A percentile compares a stretch with the other conserved stretches of the same genome.
Evolutionary conservation across 2,329 filamentous ascomycete genomes (phyloP).

Genomic region (Teratosphaeria epicoccoides): DNA sequence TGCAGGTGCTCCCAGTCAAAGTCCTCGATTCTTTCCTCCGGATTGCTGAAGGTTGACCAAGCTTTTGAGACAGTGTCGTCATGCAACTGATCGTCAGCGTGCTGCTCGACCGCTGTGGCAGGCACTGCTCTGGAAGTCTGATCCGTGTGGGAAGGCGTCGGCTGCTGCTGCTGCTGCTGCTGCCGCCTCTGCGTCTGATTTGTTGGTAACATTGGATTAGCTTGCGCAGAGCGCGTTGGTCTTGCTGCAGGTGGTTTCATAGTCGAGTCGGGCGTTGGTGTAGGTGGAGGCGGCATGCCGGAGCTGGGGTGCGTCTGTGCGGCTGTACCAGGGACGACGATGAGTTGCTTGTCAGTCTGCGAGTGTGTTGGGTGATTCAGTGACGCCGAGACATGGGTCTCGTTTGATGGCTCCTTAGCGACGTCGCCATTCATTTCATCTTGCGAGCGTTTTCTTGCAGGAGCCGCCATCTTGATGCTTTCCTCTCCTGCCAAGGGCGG

Average conservation of each 20-base stretch:
- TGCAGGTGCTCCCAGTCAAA: slow-evolving; percentile 77
- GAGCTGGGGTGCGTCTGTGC: background rate
- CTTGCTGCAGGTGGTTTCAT: slow-evolving; percentile 1
- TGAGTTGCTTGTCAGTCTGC: background rate
- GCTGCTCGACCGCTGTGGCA: background rate
- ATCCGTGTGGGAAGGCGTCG: background rate
- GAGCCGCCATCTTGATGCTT: slow-evolving; percentile 2
- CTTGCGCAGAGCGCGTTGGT: slow-evolving; percentile 1
- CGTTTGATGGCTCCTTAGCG: background rate
- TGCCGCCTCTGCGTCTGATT: background rate
- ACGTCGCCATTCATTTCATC: slow-evolving; percentile 1
- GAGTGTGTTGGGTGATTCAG: background rate
- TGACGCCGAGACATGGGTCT: background rate
- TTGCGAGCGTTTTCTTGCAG: slow-evolving; percentile 9
- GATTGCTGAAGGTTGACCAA: slow-evolving; percentile 12
- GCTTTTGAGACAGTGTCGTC: slow-evolving; percentile 4
- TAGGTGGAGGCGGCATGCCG: background rate
- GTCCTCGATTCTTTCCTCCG: slow-evolving; percentile 32
- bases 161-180: background rate
- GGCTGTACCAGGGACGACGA: background rate
- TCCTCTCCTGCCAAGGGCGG: background rate
- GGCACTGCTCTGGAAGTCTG: background rate
- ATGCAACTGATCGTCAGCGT: background rate
- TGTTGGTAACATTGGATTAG: background rate
- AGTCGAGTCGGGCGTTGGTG: slow-evolving; percentile 1